phyloP scores from a whole-genome alignment of 441 rosid species.

The Flueggea neowawraea region DNA sequence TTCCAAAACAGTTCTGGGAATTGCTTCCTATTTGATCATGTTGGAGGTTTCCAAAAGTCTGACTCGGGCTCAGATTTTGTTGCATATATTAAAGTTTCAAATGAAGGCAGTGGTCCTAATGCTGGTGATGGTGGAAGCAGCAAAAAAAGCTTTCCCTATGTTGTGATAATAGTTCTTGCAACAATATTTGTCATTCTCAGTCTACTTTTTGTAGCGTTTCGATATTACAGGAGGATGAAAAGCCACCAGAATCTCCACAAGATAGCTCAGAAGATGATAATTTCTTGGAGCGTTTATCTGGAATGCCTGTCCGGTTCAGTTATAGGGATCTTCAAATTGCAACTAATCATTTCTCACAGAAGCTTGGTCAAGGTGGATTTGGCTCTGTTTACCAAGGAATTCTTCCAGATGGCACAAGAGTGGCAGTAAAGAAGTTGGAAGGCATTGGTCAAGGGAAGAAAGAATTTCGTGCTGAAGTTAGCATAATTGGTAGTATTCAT shows the following conservation, averaged over 20 bases:
- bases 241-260: constrained; percentile 31
- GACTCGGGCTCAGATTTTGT: constrained; percentile 29
- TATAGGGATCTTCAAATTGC: constrained; percentile 79
- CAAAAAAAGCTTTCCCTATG: constrained; percentile 38
- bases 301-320: constrained; percentile 80
- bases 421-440: constrained; percentile 96
- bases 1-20: constrained; percentile 63
- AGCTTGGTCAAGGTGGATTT: constrained; percentile 95
- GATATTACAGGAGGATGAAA: constrained; percentile 39
- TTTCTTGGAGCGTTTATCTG: constrained; percentile 63
- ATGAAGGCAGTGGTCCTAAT: constrained; percentile 10
- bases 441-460: constrained; percentile 94
- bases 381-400: constrained; percentile 83
- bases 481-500: constrained; percentile 89
- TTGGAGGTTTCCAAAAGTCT: constrained; percentile 64
- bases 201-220: constrained; percentile 41
- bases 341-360: constrained; percentile 69
- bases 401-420: constrained; percentile 74
- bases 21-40: constrained; percentile 69
- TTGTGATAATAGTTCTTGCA: constrained; percentile 46
- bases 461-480: constrained; percentile 94
- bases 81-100: constrained; percentile 57
- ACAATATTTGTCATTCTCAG: constrained; percentile 48
- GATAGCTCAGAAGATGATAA: constrained; percentile 76
- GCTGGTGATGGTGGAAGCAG: constrained; percentile 29